These are phyloP conservation scores for Ogataea allantospora DNA, from an alignment of 805 yeast species.

Conservation along the genomic window DNA sequence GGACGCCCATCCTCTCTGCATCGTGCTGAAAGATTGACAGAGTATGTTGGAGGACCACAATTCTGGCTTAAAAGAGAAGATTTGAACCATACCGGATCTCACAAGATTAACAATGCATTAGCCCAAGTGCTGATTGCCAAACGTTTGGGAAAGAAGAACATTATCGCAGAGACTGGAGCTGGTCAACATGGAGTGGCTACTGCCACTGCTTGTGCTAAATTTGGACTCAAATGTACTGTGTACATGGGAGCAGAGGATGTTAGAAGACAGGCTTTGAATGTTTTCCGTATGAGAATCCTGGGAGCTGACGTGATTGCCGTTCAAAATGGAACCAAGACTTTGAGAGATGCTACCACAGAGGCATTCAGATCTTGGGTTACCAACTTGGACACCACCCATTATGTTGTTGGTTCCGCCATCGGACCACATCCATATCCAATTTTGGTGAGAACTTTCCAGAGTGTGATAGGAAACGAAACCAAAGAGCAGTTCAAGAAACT, in stretches of 20 bases:
- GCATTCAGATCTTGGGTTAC: conserved; percentile 97
- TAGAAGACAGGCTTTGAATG: conserved; percentile 96
- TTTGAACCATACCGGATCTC: conserved; percentile 85
- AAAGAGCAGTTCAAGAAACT: conserved; percentile 81
- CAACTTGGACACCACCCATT: conserved; percentile 80
- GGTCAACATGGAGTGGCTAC: conserved; percentile 95
- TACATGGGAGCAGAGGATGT: conserved; percentile 99
- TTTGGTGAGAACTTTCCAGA: conserved; percentile 95
- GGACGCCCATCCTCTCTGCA: conserved; percentile 96
- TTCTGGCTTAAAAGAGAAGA: conserved; percentile 99
- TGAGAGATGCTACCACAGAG: conserved; percentile 97
- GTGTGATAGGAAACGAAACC: conserved; percentile 93
- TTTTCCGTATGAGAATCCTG: conserved; percentile 92
- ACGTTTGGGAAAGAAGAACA: conserved; percentile 71
- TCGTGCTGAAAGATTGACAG: conserved; percentile 84
- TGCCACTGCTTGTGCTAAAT: conserved; percentile 89
- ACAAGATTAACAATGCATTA: conserved; percentile 79
- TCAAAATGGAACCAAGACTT: conserved; percentile 89
- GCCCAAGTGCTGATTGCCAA: conserved; percentile 80
- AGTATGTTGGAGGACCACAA: conserved; percentile 89
- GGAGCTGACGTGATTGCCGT: conserved; percentile 97
- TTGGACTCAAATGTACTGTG: conserved; percentile 90
- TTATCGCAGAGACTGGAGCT: conserved; percentile 90
- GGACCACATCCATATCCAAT: conserved; percentile 99
- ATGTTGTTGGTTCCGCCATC: conserved; percentile 96